Evolutionary conservation across 495 filamentous ascomycete species (phyloP).

Genomic region (Penicillium longicatenatum): DNA sequence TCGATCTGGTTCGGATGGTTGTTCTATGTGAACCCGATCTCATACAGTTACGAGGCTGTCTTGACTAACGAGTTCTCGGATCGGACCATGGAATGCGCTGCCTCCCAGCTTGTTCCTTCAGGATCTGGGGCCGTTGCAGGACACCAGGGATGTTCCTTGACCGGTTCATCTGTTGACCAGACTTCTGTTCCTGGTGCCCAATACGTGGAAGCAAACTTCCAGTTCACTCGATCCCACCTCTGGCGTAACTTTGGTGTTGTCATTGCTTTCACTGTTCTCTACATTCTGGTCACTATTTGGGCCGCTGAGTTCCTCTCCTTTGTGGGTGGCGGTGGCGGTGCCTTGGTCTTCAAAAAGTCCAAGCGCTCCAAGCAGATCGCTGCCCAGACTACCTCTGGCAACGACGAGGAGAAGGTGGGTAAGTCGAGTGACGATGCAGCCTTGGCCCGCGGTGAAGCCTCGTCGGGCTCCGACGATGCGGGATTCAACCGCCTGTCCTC

Average conservation of each 20-base stretch:
- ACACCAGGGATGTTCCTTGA: conserved; percentile 64
- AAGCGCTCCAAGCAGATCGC: conserved; percentile 57
- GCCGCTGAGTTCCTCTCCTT: conserved; percentile 58
- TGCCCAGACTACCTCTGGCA: conserved; percentile 38
- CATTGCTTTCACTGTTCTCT: conserved; percentile 68
- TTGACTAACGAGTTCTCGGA: conserved; percentile 68
- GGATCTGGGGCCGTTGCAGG: conserved; percentile 50
- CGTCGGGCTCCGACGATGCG: conserved; percentile 36
- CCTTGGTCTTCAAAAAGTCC: conserved; percentile 69
- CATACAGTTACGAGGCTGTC: conserved; percentile 74
- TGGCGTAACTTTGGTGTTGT: conserved; percentile 84
- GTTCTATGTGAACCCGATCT: conserved; percentile 71
- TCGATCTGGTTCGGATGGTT: conserved; percentile 84
- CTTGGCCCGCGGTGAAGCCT: conserved; percentile 46
- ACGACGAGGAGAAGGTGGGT: conserved; percentile 50
- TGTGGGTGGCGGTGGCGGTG: conserved; percentile 56
- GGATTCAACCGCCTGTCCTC: conserved; percentile 57
- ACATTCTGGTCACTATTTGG: conserved; percentile 66
- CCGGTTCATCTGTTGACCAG: conserved; percentile 51
- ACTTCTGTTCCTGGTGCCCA: conserved; percentile 55
- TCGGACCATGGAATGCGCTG: conserved; percentile 60
- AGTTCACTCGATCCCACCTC: conserved; percentile 64
- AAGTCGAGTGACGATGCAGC: conserved; percentile 38
- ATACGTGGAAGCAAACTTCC: conserved; percentile 58
- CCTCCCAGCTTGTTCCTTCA: conserved; percentile 56